phyloP scores from a whole-genome alignment of 441 rosid genomes.

The Iberis amara region DNA sequence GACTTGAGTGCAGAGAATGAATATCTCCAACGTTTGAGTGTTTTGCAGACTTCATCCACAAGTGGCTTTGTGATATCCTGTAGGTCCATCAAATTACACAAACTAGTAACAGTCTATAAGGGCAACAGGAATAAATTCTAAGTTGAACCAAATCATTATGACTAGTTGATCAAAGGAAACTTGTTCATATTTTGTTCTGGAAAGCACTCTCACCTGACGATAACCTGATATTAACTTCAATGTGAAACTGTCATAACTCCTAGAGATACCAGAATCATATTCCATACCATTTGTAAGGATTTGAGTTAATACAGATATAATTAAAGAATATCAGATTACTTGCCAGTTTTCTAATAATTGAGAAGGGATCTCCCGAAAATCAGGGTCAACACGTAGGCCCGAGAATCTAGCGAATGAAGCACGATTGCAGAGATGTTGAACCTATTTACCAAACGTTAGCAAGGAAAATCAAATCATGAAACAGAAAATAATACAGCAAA shows the following conservation, averaged over 20 bases:
- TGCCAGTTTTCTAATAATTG: slow-evolving; percentile 76
- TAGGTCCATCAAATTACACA: slow-evolving; percentile 21
- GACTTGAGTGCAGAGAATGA: slow-evolving; percentile 79
- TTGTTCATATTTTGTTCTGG: slow-evolving; percentile 5
- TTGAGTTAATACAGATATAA: slow-evolving; percentile 10
- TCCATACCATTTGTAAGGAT: slow-evolving; percentile 19
- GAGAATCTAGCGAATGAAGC: slow-evolving; percentile 86
- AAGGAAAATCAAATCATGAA: slow-evolving; percentile 17
- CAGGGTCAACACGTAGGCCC: slow-evolving; percentile 79
- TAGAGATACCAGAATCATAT: slow-evolving; percentile 34
- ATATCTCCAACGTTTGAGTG: slow-evolving; percentile 74
- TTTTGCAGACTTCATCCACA: slow-evolving; percentile 68
- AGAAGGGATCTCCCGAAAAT: slow-evolving; percentile 91
- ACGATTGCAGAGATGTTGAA: slow-evolving; percentile 85
- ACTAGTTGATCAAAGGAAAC: not conserved
- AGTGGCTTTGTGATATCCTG: slow-evolving; percentile 89
- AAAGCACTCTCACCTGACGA: slow-evolving; percentile 63
- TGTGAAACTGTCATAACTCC: slow-evolving; percentile 87
- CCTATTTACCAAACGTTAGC: slow-evolving; percentile 41
- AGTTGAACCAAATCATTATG: slow-evolving; percentile 1
- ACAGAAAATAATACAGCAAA: slow-evolving; percentile 14
- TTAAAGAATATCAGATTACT: slow-evolving; percentile 24
- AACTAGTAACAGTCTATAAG: slow-evolving; percentile 9
- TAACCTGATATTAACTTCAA: slow-evolving; percentile 91
- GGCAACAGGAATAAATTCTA: not conserved